These are phyloP conservation scores for Chaetomium sp. DNA, from an alignment of 2,329 filamentous ascomycete species.

Conservation along the genomic window DNA sequence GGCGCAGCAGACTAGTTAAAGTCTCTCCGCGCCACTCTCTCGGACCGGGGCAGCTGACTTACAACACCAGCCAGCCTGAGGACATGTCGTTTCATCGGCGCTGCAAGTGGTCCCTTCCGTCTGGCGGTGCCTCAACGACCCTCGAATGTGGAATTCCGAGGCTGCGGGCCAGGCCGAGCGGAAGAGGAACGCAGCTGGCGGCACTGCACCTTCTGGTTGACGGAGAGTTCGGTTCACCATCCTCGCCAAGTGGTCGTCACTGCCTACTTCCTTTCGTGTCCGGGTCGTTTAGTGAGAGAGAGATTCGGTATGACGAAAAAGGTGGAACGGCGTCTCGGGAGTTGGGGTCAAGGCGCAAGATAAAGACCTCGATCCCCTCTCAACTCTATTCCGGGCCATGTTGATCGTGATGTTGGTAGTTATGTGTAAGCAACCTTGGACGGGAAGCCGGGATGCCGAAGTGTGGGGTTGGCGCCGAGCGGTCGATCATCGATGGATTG, in stretches of 20 bases:
- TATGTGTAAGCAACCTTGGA: constrained; percentile 9
- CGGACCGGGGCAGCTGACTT: constrained; percentile 6
- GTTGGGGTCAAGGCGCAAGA: background rate
- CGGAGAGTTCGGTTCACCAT: background rate
- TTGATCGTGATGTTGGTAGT: constrained; percentile 26
- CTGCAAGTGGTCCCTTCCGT: background rate
- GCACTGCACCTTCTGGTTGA: background rate
- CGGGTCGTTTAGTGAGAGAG: background rate
- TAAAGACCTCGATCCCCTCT: background rate
- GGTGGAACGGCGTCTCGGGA: background rate
- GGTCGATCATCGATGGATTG: constrained; percentile 14
- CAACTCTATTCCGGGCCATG: constrained; percentile 4
- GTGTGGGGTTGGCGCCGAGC: constrained; percentile 7
- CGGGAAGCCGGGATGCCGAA: background rate
- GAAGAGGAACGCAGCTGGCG: constrained; percentile 16
- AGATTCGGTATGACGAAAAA: background rate
- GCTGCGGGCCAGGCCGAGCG: constrained; percentile 14
- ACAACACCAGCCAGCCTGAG: constrained; percentile 33
- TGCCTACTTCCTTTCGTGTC: background rate
- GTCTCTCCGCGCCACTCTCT: background rate
- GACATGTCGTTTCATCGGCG: constrained; percentile 25
- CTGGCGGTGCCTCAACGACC: constrained; percentile 8
- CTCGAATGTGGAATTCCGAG: background rate
- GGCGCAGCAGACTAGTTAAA: too few species aligned
- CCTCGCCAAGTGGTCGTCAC: background rate